phyloP scores from a whole-genome alignment of 345 rosid genomes.

The Syzygium jambos region DNA sequence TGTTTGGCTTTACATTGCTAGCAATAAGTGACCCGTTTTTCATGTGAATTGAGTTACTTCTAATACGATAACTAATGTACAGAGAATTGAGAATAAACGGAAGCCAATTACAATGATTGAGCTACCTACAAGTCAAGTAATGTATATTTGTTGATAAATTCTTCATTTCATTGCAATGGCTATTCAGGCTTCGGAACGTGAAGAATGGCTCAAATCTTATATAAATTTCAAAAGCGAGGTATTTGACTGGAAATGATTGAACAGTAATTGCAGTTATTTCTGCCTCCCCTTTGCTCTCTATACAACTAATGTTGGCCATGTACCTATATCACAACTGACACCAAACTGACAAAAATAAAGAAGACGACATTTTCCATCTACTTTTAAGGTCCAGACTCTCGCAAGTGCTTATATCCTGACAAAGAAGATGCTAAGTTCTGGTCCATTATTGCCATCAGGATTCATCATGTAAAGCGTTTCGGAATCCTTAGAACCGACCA shows the following conservation, averaged over 20 bases:
- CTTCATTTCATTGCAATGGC: background rate
- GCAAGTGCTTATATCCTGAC: constrained; percentile 33
- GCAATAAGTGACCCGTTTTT: background rate
- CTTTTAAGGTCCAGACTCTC: background rate
- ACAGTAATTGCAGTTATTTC: background rate
- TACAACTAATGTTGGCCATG: background rate
- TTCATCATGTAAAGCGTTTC: constrained; percentile 85
- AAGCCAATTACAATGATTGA: background rate
- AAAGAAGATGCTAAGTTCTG: constrained; percentile 63
- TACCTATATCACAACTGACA: background rate
- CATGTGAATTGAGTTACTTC: background rate
- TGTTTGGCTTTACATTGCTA: background rate
- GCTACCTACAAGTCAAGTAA: background rate
- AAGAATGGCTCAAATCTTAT: background rate
- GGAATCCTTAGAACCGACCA: constrained; percentile 72
- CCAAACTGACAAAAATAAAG: background rate
- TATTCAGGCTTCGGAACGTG: background rate
- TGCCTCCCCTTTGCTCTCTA: background rate
- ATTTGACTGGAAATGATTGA: background rate
- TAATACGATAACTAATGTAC: background rate
- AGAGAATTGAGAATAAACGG: background rate
- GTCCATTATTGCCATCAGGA: constrained; percentile 66
- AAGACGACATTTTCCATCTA: background rate
- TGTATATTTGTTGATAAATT: background rate
- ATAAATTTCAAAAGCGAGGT: background rate